Conservation (phyloP, 495 filamentous ascomycete species). For the Rusavskia elegans region DNA sequence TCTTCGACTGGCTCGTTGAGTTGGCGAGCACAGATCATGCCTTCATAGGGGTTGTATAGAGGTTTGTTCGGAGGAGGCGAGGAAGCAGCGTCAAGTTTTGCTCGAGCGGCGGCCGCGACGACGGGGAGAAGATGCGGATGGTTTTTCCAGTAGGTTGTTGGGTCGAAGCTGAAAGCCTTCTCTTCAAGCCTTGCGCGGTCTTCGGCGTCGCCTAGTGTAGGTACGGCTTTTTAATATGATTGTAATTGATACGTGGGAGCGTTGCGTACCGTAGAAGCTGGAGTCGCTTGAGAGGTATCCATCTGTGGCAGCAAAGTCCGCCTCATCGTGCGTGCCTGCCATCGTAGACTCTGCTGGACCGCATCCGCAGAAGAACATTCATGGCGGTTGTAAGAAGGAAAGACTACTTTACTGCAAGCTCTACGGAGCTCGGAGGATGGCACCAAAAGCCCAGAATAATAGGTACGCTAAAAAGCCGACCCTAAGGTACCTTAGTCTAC, state of each 20-base stretch:
- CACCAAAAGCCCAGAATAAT: too few species aligned
- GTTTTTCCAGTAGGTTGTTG: conserved; percentile 28
- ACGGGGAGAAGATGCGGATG: conserved; percentile 21
- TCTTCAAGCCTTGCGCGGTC: conserved; percentile 23
- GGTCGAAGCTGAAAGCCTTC: conserved; percentile 25
- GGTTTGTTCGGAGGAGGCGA: conserved; percentile 7
- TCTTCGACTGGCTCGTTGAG: conserved; percentile 39
- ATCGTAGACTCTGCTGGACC: neutral
- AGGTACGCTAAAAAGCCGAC: too few species aligned
- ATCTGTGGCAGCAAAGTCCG: neutral
- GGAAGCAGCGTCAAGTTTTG: neutral
- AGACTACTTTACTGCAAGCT: too few species aligned
- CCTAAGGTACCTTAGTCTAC: too few species aligned
- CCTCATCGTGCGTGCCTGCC: neutral
- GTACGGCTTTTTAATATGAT: conserved; percentile 9
- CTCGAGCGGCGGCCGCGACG: conserved; percentile 3
- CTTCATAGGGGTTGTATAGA: conserved; percentile 31
- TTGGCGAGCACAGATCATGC: conserved; percentile 27
- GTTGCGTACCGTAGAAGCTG: conserved; percentile 49
- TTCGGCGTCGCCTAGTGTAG: conserved; percentile 33
- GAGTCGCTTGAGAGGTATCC: conserved; percentile 45
- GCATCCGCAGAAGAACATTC: too few species aligned
- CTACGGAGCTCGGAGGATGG: too few species aligned
- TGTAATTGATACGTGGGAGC: neutral
- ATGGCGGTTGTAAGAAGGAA: too few species aligned